A percentile compares a stretch with the other conserved stretches of the same genome.
Evolutionary conservation across 768 basidiomycete species (phyloP).

Genomic region (Lactarius hengduanensis): DNA sequence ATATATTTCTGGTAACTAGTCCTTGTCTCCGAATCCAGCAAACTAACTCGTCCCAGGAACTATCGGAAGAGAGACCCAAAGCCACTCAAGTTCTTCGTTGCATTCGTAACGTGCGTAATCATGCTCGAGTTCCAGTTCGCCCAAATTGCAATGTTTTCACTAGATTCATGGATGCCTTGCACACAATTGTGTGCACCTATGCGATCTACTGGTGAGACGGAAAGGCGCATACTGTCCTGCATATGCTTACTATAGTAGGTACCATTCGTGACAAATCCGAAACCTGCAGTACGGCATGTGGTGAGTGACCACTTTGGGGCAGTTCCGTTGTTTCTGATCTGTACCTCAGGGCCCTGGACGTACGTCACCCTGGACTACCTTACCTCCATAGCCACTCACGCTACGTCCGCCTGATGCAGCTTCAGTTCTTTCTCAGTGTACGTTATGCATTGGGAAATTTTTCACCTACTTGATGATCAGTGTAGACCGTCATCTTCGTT

Average conservation of each 20-base stretch:
- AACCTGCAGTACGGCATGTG: conserved; percentile 42
- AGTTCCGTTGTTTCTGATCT: background rate
- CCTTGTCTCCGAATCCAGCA: too few species aligned
- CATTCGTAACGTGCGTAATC: conserved; percentile 1
- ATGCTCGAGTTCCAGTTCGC: too few species aligned
- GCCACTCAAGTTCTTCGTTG: background rate
- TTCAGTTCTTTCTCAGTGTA: background rate
- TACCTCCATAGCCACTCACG: conserved; percentile 31
- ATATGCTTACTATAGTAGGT: conserved; percentile 35
- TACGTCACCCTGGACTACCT: conserved; percentile 20
- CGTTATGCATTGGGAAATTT: background rate
- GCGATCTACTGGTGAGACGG: conserved; percentile 46
- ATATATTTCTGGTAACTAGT: background rate
- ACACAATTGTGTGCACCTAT: conserved; percentile 45
- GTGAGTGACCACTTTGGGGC: conserved; percentile 34
- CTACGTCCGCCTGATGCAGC: background rate
- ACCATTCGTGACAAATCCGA: too few species aligned
- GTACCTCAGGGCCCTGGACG: conserved; percentile 26
- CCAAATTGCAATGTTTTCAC: background rate
- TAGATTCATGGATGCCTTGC: conserved; percentile 45
- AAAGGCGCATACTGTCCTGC: background rate
- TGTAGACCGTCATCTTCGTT: background rate
- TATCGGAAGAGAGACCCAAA: background rate
- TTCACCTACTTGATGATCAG: background rate
- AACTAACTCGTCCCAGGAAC: background rate